phyloP scores from a whole-genome alignment of 2,329 filamentous ascomycete species.

The Pezicula rhizophila region DNA sequence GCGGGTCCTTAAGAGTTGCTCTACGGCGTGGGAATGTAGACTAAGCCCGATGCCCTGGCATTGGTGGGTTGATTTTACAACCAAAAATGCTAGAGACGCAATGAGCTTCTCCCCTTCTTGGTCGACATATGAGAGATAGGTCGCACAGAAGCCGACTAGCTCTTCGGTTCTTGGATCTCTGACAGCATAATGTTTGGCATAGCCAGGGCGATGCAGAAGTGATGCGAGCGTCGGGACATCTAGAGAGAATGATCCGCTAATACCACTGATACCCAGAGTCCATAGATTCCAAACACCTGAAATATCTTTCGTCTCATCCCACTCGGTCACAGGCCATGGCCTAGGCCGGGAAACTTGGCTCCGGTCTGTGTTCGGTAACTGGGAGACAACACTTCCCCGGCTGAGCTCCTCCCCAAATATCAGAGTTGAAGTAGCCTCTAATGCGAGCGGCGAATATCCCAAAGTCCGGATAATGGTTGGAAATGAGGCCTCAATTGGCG shows the following conservation, averaged over 20 bases:
- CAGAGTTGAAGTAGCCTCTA: conserved; percentile 45
- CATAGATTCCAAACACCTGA: conserved; percentile 20
- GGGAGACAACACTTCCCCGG: neutral
- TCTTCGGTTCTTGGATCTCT: conserved; percentile 37
- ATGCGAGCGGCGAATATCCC: conserved; percentile 40
- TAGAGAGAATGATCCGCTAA: conserved; percentile 36
- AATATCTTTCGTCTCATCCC: conserved; percentile 23
- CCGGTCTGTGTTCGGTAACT: neutral
- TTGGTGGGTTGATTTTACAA: conserved; percentile 44
- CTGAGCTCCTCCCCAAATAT: conserved; percentile 38
- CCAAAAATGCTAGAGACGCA: conserved; percentile 48
- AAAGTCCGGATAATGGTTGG: conserved; percentile 46
- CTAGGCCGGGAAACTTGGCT: conserved; percentile 6
- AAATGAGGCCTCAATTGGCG: conserved; percentile 34
- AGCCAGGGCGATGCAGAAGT: conserved; percentile 48
- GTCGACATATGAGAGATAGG: conserved; percentile 52
- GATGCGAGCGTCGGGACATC: conserved; percentile 35
- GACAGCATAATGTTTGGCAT: conserved; percentile 51
- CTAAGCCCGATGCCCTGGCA: conserved; percentile 45
- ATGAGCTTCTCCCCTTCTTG: conserved; percentile 45
- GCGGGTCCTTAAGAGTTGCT: conserved; percentile 41
- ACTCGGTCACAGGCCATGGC: conserved; percentile 25
- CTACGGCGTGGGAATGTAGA: conserved; percentile 46
- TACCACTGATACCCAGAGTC: conserved; percentile 18
- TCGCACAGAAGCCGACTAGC: conserved; percentile 53